A percentile compares a stretch with the other conserved stretches of the same genome.
Conservation (phyloP, 116 monocot genomes). For the Posidonia oceanica region DNA sequence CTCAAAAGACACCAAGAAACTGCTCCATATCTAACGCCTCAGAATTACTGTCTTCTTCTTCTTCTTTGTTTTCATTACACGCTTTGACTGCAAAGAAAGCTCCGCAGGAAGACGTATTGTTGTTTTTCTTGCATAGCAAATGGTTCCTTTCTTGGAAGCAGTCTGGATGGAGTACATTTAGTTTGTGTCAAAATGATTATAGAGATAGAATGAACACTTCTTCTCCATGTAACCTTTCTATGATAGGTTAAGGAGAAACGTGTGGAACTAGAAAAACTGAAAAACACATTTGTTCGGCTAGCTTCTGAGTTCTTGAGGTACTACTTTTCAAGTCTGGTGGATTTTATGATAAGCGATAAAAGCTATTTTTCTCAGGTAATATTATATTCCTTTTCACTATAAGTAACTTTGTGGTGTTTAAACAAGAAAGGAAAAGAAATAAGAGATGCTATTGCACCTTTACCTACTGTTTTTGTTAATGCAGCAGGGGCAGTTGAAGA, state of each 20-base stretch:
- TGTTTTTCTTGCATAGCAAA: too few species aligned
- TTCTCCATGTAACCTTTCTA: not conserved
- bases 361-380: constrained; percentile 95
- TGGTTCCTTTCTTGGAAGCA: not conserved
- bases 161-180: not conserved
- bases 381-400: not conserved
- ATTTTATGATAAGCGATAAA: constrained; percentile 97
- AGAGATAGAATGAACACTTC: not conserved
- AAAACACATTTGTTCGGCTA: constrained; percentile 73
- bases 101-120: too few species aligned
- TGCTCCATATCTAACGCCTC: too few species aligned
- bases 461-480: constrained; percentile 23
- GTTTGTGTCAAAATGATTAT: not conserved
- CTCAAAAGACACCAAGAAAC: too few species aligned
- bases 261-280: constrained; percentile 75
- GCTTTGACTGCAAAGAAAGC: too few species aligned
- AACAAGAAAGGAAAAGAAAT: too few species aligned
- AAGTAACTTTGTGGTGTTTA: not conserved
- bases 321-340: constrained; percentile 93
- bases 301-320: constrained; percentile 92
- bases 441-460: not conserved
- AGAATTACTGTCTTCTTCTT: too few species aligned
- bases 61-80: too few species aligned
- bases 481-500: constrained; percentile 86
- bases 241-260: constrained; percentile 80